phyloP scores from a whole-genome alignment of 129 eudicot species.

The Flaveria bidentis region DNA sequence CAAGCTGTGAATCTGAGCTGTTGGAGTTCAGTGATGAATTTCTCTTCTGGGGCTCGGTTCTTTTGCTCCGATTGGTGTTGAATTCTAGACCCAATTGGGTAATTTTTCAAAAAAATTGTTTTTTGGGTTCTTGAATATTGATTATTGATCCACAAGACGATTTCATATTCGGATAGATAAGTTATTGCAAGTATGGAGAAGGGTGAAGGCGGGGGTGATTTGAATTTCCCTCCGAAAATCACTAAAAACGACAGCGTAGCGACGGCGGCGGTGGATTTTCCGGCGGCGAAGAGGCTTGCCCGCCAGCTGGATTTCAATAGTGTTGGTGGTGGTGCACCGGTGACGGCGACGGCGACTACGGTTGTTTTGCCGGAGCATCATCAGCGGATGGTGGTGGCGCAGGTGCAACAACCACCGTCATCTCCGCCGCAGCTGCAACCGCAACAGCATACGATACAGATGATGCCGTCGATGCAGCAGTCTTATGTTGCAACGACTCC shows the following conservation, averaged over 20 bases:
- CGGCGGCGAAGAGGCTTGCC: constrained; percentile 66
- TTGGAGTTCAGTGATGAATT: constrained; percentile 1
- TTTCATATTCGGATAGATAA: constrained; percentile 18
- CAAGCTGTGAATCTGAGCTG: constrained; percentile 47
- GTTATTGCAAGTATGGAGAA: constrained; percentile 43
- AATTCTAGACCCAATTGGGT: constrained; percentile 2
- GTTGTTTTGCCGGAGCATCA: constrained; percentile 39
- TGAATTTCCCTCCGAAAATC: constrained; percentile 62
- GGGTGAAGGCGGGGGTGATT: constrained; percentile 53
- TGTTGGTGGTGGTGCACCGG: constrained; percentile 33
- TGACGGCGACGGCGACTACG: constrained; percentile 11
- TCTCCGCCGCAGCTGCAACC: constrained; percentile 16
- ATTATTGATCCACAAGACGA: constrained; percentile 11
- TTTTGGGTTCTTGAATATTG: too few species aligned
- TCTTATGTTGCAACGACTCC: constrained; percentile 1
- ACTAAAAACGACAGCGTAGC: constrained; percentile 40
- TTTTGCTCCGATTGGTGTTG: constrained; percentile 20
- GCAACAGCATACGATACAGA: neutral
- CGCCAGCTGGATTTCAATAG: constrained; percentile 83
- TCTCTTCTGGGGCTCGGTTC: constrained; percentile 5
- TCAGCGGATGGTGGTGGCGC: constrained; percentile 32
- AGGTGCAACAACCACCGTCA: constrained; percentile 12
- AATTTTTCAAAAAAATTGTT: neutral
- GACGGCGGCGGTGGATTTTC: constrained; percentile 39
- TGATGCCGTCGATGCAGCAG: constrained; percentile 6